Conservation (phyloP, 306 rosid species). For the Sindora glabra region DNA sequence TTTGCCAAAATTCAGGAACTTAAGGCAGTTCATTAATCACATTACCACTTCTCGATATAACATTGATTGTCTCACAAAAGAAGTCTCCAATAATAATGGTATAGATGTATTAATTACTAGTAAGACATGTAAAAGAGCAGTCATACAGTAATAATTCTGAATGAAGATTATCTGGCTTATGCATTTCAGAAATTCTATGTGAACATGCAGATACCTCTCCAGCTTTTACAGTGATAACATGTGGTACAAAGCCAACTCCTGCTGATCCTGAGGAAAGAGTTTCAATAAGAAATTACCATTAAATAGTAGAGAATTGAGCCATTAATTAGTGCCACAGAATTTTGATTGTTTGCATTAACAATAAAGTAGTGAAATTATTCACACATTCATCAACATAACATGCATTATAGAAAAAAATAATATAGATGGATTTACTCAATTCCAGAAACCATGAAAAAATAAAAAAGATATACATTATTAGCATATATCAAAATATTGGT, state of each 20-base stretch:
- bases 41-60: neutral
- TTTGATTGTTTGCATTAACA: neutral
- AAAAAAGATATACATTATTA: neutral
- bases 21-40: neutral
- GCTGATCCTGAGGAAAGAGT: conserved; percentile 38
- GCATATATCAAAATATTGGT: neutral
- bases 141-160: neutral
- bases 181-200: neutral
- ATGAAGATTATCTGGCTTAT: neutral
- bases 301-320: neutral
- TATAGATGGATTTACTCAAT: neutral
- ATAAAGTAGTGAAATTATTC: neutral
- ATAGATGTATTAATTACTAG: neutral
- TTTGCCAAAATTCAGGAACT: neutral
- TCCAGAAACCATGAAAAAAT: neutral
- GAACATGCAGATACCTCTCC: conserved; percentile 52
- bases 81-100: neutral
- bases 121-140: neutral
- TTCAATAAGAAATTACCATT: neutral
- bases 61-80: neutral
- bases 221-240: conserved; percentile 57
- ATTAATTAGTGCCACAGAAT: neutral
- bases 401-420: neutral
- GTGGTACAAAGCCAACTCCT: conserved; percentile 39
- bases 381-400: neutral